Conservation (phyloP, 352 stramenopile species). For the Phytophthora rubi region DNA sequence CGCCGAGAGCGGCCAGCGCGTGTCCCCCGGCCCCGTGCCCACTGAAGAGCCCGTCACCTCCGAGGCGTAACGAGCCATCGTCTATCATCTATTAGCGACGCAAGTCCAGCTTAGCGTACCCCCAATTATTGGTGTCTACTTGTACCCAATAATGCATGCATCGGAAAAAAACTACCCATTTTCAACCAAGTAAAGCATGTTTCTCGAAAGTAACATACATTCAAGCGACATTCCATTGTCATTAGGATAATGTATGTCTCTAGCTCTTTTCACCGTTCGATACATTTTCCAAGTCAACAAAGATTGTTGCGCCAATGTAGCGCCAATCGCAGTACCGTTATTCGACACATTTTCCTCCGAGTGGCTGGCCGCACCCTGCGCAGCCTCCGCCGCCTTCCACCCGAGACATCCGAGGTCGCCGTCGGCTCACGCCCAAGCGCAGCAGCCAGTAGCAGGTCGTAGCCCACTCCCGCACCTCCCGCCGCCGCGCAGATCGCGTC, state of each 20-base stretch:
- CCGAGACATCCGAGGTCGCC: not conserved
- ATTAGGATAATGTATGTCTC: too few relatives aligned
- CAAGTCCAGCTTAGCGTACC: not conserved
- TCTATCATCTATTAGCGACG: not conserved
- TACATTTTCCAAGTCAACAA: too few relatives aligned
- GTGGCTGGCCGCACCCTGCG: constrained; percentile 8
- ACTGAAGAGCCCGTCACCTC: constrained; percentile 13
- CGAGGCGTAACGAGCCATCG: constrained; percentile 22
- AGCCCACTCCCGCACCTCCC: not conserved
- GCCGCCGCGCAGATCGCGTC: not conserved
- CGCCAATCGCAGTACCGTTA: too few relatives aligned
- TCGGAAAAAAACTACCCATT: too few relatives aligned
- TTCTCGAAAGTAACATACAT: too few relatives aligned
- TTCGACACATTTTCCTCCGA: constrained; percentile 3
- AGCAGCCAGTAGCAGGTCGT: not conserved
- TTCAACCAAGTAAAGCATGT: too few relatives aligned
- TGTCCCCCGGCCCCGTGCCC: constrained; percentile 24
- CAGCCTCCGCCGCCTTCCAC: not conserved
- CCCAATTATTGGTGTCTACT: too few relatives aligned
- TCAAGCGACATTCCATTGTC: too few relatives aligned
- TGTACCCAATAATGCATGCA: too few relatives aligned
- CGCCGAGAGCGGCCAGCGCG: constrained; percentile 24
- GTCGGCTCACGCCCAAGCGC: not conserved
- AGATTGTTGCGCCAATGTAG: too few relatives aligned
- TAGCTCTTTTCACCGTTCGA: too few relatives aligned